Evolutionary conservation across 2,329 filamentous ascomycete genomes (phyloP).

Genomic region (Epichloe coenophiala): DNA sequence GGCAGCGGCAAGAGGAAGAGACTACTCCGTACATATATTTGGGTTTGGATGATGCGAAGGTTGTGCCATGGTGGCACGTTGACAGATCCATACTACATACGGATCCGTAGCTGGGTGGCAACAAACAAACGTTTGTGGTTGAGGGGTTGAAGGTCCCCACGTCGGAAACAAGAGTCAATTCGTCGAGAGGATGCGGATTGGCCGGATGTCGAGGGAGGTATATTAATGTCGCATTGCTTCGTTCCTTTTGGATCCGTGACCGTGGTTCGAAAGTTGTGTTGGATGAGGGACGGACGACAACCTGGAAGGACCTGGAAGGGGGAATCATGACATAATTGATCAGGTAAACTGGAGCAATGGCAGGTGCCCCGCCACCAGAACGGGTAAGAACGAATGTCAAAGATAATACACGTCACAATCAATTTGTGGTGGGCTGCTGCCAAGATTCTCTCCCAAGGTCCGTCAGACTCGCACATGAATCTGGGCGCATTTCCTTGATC

Average conservation of each 20-base stretch:
- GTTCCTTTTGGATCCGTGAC: too few species aligned
- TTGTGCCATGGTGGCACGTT: background rate
- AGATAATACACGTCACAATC: background rate
- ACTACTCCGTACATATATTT: background rate
- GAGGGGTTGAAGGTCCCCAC: too few species aligned
- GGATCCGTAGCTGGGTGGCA: background rate
- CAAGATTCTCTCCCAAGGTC: too few species aligned
- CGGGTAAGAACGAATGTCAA: background rate
- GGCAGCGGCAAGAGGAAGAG: too few species aligned
- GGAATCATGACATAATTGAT: background rate
- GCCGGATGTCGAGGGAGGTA: too few species aligned
- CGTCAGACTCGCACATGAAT: too few species aligned
- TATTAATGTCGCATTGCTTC: too few species aligned
- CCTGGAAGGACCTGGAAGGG: too few species aligned
- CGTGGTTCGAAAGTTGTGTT: too few species aligned
- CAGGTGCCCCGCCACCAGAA: background rate
- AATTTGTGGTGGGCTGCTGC: background rate
- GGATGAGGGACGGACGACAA: background rate
- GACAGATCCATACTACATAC: too few species aligned
- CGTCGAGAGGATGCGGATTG: background rate
- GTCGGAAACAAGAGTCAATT: background rate
- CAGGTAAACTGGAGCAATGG: background rate
- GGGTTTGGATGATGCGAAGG: conserved; percentile 1
- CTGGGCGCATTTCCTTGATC: too few species aligned
- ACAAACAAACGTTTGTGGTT: background rate